Percentiles rank a stretch among this genome's conserved stretches.
Evolutionary conservation across 352 stramenopile species (phyloP).

Genomic region (Pythium sukuiense): DNA sequence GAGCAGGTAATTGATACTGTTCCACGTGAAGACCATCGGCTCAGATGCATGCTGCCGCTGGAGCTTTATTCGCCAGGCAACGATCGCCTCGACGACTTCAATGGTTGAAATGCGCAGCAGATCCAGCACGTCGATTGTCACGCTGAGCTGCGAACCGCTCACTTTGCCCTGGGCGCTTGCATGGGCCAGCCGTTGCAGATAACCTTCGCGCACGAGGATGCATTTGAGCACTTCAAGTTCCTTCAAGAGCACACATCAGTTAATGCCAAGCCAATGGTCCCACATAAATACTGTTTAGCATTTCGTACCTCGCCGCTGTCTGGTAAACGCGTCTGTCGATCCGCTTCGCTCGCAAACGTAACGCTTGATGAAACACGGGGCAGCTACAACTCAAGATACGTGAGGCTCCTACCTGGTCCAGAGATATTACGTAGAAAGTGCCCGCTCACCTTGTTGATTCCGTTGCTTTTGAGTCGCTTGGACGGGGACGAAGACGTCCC

Average conservation of each 20-base stretch:
- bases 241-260: slow-evolving; percentile 26
- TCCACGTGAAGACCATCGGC: slow-evolving; percentile 74
- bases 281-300: neutral
- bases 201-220: slow-evolving; percentile 89
- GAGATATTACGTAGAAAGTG: neutral
- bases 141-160: slow-evolving; percentile 51
- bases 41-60: slow-evolving; percentile 8
- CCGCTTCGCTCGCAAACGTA: slow-evolving; percentile 20
- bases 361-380: slow-evolving; percentile 43
- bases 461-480: slow-evolving; percentile 8
- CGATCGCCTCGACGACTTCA: slow-evolving; percentile 87
- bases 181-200: slow-evolving; percentile 69
- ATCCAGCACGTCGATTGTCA: slow-evolving; percentile 86
- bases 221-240: slow-evolving; percentile 90
- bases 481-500: neutral
- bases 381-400: slow-evolving; percentile 22
- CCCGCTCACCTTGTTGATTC: slow-evolving; percentile 4
- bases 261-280: neutral
- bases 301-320: slow-evolving; percentile 51
- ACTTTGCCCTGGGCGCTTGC: slow-evolving; percentile 45
- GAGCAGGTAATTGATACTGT: slow-evolving; percentile 91
- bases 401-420: neutral
- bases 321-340: slow-evolving; percentile 25
- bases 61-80: slow-evolving; percentile 61
- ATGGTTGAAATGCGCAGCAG: slow-evolving; percentile 83